Evolutionary conservation across 148 eudicot species (phyloP).

Genomic region (Nepenthes gracilis): DNA sequence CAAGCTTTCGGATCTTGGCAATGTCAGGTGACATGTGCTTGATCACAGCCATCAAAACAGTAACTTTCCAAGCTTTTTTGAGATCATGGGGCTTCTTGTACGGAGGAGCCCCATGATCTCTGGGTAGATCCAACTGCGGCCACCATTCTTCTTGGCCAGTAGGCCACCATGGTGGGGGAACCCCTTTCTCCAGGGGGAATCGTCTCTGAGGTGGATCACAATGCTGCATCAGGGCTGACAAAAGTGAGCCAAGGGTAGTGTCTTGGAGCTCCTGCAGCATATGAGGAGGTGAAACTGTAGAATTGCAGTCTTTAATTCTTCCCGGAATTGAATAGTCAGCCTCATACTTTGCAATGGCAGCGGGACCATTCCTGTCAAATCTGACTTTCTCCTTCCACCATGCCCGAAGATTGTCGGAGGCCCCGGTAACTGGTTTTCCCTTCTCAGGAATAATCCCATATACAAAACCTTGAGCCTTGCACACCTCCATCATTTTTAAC

Average conservation of each 20-base stretch:
- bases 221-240: constrained; percentile 7
- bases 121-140: not conserved
- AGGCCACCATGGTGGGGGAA: constrained; percentile 9
- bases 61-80: constrained; percentile 1
- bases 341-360: constrained; percentile 1
- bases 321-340: not conserved
- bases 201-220: constrained; percentile 5
- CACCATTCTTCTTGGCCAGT: constrained; percentile 7
- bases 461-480: constrained; percentile 7
- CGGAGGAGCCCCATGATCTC: not conserved
- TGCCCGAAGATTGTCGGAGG: constrained; percentile 8
- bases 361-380: constrained; percentile 6
- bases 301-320: not conserved
- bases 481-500: constrained; percentile 10
- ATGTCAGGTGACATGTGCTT: constrained; percentile 7
- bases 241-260: constrained; percentile 4
- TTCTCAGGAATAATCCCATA: constrained; percentile 11
- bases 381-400: constrained; percentile 13
- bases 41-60: constrained; percentile 5
- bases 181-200: constrained; percentile 2
- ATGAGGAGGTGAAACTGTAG: not conserved
- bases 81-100: constrained; percentile 10
- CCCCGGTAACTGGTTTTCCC: constrained; percentile 3
- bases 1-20: constrained; percentile 1
- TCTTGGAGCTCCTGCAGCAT: constrained; percentile 1